Evolutionary conservation across 495 filamentous ascomycete genomes (phyloP), one percentile per base, ranked within the genome.

Genomic region (Penicillium herquei): DNA sequence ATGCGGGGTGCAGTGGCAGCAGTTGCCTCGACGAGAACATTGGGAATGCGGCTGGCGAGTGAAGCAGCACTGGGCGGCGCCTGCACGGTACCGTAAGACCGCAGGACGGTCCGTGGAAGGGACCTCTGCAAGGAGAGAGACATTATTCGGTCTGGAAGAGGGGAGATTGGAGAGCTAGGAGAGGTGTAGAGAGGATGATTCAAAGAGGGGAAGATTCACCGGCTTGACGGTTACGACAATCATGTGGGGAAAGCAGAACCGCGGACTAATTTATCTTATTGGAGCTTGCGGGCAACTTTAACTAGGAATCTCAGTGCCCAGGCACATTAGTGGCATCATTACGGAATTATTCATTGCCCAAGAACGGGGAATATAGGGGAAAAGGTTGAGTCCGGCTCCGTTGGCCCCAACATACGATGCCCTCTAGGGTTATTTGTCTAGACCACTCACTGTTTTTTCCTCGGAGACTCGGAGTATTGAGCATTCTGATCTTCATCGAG

Each of bases 1-100:
- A 81, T 87, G 45, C 88, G 78, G 16, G 87, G 82, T 32, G 61
- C 71, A 0, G 70, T 77, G 8, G 86, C 82, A 8, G 75, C 69
- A 10, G 86, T 76, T 6, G 88, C 87, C 62, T 79, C 68, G 40
- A 77, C 72, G 33, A 83, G 61, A 6, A 61, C 74, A 37, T 57
- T 48, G 35, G 75, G 74, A 40, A 77, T 68, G n/a, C 59, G 65
- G 44, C 58, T 69, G 52, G 65, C 59, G 16, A 73, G 52, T 7
- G 72, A 63, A 32, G 69, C 65, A 16, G 65, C 60, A 44, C 65
- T 71, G 43, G 66, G 63, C 18, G 75, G 55, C 31, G 66, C 62
- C 47, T 78, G 75, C 21, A 78, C 75, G 30, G 75, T 78, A 56
- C 74, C 73, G 59, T 78, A 78, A 34, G 71, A 70, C 39, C 60